A percentile compares a stretch with the other conserved stretches of the same genome.
Conservation (phyloP, 2,329 filamentous ascomycete species). For the Penicillium sp. region DNA sequence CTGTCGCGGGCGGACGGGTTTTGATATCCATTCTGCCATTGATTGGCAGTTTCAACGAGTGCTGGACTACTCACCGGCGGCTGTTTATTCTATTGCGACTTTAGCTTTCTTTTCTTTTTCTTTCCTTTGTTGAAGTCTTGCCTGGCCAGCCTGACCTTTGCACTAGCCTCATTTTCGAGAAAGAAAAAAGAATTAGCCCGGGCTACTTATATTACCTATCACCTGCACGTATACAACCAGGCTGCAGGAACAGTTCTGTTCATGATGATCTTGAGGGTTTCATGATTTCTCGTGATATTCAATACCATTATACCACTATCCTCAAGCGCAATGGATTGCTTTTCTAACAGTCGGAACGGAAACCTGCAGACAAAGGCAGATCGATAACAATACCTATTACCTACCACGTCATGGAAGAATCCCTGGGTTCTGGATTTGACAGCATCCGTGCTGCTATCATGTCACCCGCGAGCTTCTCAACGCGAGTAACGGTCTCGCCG, state of each 20-base stretch:
- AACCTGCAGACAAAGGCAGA: background rate
- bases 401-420: constrained; percentile 10
- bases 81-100: background rate
- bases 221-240: background rate
- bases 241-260: background rate
- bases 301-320: background rate
- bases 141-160: background rate
- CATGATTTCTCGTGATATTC: background rate
- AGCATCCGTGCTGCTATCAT: constrained; percentile 12
- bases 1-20: background rate
- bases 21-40: background rate
- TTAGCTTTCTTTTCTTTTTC: background rate
- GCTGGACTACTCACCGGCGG: background rate
- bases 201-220: background rate
- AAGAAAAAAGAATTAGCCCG: too few species aligned
- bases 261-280: background rate
- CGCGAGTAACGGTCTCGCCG: constrained; percentile 1
- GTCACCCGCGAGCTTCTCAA: constrained; percentile 5
- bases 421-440: constrained; percentile 15
- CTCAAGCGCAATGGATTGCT: background rate
- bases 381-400: background rate
- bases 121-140: background rate
- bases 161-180: background rate
- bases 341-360: background rate
- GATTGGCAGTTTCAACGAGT: background rate